phyloP scores from a whole-genome alignment of 352 stramenopile genomes.

The Pythium rishiriense region DNA sequence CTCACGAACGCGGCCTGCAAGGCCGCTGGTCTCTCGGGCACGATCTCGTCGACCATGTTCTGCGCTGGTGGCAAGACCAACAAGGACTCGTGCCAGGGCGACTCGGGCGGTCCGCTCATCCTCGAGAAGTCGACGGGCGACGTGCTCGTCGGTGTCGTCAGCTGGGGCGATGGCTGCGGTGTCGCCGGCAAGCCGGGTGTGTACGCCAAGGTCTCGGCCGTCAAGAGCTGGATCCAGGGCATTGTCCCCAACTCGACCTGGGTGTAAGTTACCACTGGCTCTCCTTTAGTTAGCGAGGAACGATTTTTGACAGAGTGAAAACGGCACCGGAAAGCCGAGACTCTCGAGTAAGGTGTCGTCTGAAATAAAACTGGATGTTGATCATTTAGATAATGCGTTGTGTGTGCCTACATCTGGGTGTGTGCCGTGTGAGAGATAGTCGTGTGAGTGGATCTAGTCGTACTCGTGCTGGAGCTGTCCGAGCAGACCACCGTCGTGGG shows the following conservation, averaged over 20 bases:
- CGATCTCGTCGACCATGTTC: constrained; percentile 8
- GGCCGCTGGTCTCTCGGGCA: neutral
- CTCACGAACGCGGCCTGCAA: no score
- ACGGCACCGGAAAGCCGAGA: neutral
- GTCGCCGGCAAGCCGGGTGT: constrained; percentile 29
- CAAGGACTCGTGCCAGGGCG: constrained; percentile 26
- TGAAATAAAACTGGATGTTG: neutral
- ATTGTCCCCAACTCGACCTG: neutral
- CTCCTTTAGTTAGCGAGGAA: neutral
- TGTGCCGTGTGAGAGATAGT: no score
- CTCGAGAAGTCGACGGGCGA: constrained; percentile 9
- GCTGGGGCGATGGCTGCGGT: constrained; percentile 36
- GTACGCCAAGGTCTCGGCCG: constrained; percentile 27
- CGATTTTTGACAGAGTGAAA: neutral
- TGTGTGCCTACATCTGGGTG: no score
- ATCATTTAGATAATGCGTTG: neutral
- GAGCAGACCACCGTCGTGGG: no score
- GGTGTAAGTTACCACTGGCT: constrained; percentile 2
- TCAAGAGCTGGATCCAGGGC: constrained; percentile 25
- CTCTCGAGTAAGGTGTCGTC: neutral
- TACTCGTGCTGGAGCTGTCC: neutral
- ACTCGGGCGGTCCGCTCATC: constrained; percentile 22
- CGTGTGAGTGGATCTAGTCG: no score
- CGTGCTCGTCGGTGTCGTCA: constrained; percentile 27
- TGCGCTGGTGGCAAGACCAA: constrained; percentile 10